Evolutionary conservation across 768 basidiomycete species (phyloP), one percentile per base, ranked within the genome.

Genomic region (Trametes villosa): DNA sequence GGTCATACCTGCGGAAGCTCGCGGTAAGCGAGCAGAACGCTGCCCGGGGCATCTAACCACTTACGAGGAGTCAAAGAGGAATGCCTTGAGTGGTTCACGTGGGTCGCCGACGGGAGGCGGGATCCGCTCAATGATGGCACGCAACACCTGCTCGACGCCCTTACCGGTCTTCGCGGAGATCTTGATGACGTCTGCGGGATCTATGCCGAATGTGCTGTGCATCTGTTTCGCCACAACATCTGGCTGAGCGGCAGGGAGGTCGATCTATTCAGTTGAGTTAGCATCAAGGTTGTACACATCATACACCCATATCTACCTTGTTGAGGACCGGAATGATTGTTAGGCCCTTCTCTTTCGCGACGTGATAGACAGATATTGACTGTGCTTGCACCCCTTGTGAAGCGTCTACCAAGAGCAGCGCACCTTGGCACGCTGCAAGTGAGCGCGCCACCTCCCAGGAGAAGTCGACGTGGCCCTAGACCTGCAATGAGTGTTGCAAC

Each of bases 311-410:
- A 62, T 27, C 24, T 44, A 90, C 93, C 83, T 97, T 98, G 79
- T 97, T 98, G 34, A 97, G 77, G 22, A 98, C 90, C 11, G 96
- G 94, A 48, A 97, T 89, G 48, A 97, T 89, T 40, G 81, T 87
- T 29, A 96, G 75, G 1, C 90, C 88, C 36, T 87, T 81, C 69
- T 96, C 93, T 70, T 79, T 81, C 4, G 96, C 96, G 46, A 89
- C 85, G 66, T 96, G 92, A 67, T 91, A 96, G 5, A 98, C 96
- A 0, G 93, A 96, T 53, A 99, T 86, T 15, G 96, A 94, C 75
- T 99, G 97, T 0, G 97, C 97, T 75, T 99, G 97, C 9, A 99
- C 88, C 18, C 97, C 97, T 78, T 96, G 96, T 53, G 92, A 94
- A n/a, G 94, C 93, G 70, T 99, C 97, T 2, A 98, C 95, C 67